Conservation (phyloP, 306 rosid species). For the Medicago arabica region DNA sequence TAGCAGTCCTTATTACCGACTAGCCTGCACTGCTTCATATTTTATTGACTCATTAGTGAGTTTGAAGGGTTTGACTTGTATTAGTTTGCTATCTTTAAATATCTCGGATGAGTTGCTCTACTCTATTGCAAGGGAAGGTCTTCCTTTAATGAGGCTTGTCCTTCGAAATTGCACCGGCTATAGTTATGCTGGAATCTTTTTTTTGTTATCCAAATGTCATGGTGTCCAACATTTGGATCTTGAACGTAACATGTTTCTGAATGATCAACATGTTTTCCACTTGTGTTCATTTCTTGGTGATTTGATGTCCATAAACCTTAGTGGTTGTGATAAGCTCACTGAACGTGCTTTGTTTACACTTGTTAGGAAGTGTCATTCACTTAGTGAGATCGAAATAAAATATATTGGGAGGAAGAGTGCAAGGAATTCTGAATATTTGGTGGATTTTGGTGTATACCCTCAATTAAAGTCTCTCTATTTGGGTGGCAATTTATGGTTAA, state of each 20-base stretch:
- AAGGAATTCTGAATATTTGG: too few relatives aligned
- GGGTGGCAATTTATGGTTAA: too few relatives aligned
- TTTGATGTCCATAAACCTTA: not conserved
- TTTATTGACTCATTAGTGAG: not conserved
- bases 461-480: too few relatives aligned
- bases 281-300: too few relatives aligned
- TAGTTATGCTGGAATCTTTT: too few relatives aligned
- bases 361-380: not conserved
- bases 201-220: too few relatives aligned
- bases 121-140: not conserved
- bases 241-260: too few relatives aligned
- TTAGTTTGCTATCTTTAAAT: fast-evolving
- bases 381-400: not conserved
- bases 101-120: not conserved
- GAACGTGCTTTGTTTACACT: not conserved
- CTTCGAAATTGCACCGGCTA: not conserved
- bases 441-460: too few relatives aligned
- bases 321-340: not conserved
- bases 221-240: too few relatives aligned
- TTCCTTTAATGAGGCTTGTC: not conserved
- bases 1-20: too few relatives aligned
- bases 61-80: not conserved
- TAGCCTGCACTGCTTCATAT: not conserved
- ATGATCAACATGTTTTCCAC: too few relatives aligned
- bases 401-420: too few relatives aligned